Conservation (phyloP, 345 rosid species). For the Geranium rotundifolium region DNA sequence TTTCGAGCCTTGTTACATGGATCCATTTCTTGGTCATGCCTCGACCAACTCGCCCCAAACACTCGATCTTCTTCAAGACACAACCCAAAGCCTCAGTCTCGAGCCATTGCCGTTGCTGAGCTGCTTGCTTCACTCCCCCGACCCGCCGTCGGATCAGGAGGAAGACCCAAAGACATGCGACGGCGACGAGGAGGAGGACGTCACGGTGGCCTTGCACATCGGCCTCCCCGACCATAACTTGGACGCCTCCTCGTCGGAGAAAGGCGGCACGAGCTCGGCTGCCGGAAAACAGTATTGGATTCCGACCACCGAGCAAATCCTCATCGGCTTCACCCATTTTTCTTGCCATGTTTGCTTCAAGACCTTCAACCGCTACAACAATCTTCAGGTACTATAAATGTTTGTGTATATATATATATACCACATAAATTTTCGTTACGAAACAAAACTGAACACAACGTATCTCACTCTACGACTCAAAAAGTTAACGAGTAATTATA, state of each 20-base stretch:
- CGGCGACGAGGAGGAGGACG: slow-evolving; percentile 28
- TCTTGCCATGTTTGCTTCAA: slow-evolving; percentile 80
- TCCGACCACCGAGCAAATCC: slow-evolving; percentile 69
- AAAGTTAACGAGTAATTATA: too few relatives aligned
- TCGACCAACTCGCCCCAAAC: not conserved
- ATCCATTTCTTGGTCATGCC: not conserved
- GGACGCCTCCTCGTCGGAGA: slow-evolving; percentile 1
- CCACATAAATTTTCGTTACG: too few relatives aligned
- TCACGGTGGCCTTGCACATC: slow-evolving; percentile 51
- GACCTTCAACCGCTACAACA: slow-evolving; percentile 91
- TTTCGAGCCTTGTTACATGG: not conserved
- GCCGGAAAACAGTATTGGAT: slow-evolving; percentile 48
- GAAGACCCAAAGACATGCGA: slow-evolving; percentile 9
- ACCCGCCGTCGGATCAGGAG: too few relatives aligned
- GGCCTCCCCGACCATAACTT: slow-evolving; percentile 50
- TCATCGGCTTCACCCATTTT: slow-evolving; percentile 66
- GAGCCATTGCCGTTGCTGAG: slow-evolving; percentile 2
- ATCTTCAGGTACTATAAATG: slow-evolving; percentile 95
- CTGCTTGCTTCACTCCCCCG: too few relatives aligned
- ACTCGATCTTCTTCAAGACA: not conserved
- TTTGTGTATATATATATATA: too few relatives aligned
- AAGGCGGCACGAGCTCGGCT: not conserved
- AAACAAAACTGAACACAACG: too few relatives aligned
- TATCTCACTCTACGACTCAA: too few relatives aligned
- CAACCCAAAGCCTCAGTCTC: slow-evolving; percentile 2